These are phyloP conservation scores for Vitellaria paradoxa DNA, from an alignment of 179 eudicot species.

Conservation along the genomic window DNA sequence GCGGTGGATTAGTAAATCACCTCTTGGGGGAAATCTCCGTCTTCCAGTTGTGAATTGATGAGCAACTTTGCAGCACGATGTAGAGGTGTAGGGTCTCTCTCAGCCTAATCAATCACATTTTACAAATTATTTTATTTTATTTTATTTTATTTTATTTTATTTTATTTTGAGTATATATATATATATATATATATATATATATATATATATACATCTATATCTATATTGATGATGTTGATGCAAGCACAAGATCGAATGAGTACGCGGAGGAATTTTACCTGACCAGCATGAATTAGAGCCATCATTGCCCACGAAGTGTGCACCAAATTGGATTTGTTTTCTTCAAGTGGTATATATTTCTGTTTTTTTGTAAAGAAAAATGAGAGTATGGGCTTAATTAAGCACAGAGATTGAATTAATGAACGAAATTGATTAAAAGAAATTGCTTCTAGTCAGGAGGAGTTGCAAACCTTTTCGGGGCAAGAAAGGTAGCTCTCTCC, in stretches of 20 bases:
- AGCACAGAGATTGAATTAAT: too few species aligned
- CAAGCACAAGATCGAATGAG: not conserved
- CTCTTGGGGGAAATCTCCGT: slow-evolving; percentile 82
- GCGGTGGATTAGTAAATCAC: slow-evolving; percentile 29
- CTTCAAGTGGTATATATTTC: slow-evolving; percentile 54
- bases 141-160: too few species aligned
- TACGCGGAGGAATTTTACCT: slow-evolving; percentile 22
- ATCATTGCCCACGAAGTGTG: too few species aligned
- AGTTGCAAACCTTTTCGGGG: slow-evolving; percentile 54
- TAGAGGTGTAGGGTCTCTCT: slow-evolving; percentile 45
- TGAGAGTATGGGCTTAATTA: not conserved
- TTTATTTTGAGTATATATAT: too few species aligned
- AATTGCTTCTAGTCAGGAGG: too few species aligned
- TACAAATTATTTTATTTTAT: not conserved
- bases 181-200: too few species aligned
- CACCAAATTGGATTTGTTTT: slow-evolving; percentile 55
- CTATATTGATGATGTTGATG: too few species aligned
- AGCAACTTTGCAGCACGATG: slow-evolving; percentile 50
- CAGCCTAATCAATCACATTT: slow-evolving; percentile 5
- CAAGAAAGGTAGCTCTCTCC: slow-evolving; percentile 89
- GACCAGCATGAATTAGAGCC: slow-evolving; percentile 67
- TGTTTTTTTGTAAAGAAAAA: slow-evolving; percentile 13
- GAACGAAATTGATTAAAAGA: not conserved
- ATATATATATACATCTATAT: too few species aligned
- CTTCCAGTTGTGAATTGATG: slow-evolving; percentile 59